Evolutionary conservation across 1,284 basidiomycete species (phyloP), one percentile per base, ranked within the genome.

Genomic region (Puccinia coronata): DNA sequence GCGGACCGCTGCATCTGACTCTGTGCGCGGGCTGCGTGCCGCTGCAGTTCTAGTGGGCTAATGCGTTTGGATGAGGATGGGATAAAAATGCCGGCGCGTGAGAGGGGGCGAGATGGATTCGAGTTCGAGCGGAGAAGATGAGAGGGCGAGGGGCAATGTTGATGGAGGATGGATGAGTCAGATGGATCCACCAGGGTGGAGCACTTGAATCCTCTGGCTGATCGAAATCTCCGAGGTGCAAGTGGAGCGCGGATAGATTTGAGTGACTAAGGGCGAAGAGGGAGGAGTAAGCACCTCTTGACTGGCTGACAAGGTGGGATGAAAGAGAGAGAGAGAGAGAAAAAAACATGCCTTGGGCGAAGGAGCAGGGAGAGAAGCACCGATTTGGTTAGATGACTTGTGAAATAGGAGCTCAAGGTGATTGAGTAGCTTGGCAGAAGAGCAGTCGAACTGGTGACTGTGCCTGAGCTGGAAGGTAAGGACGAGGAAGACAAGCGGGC

Each of bases 81-180:
- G 43, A 70, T 70, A 25, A 70, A 70, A 25, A 70, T 1, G 20
- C 41, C 25, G 18, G 47, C 14, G 9, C 43, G 23, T 2, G 67
- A 43, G 43, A 23, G 2, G n/a, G 67, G 47, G 12, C 47, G 67
- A 49, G 4, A 70, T 1, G 67, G 41, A n/a, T n/a, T n/a, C n/a
- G n/a, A n/a, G n/a, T n/a, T 25, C 16, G 67, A 70, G 67, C 47
- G 67, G 11, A 6, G 5, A 43, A 70, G 43, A 49, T 47, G 47
- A 34, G 28, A 49, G 4, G 67, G 28, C 43, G 67, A 31, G 1
- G 67, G 67, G 25, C 49, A n/a, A 25, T 70, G 67, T 18, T 70
- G 43, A 51, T 70, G 67, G 31, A 47, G 39, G 67, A 70, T 49
- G n/a, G 67, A 49, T 70, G 67, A 20, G 43, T 70, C 67, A 34